Evolutionary conservation across 2,329 filamentous ascomycete genomes (phyloP).

Genomic region (Cryphonectria parasitica): DNA sequence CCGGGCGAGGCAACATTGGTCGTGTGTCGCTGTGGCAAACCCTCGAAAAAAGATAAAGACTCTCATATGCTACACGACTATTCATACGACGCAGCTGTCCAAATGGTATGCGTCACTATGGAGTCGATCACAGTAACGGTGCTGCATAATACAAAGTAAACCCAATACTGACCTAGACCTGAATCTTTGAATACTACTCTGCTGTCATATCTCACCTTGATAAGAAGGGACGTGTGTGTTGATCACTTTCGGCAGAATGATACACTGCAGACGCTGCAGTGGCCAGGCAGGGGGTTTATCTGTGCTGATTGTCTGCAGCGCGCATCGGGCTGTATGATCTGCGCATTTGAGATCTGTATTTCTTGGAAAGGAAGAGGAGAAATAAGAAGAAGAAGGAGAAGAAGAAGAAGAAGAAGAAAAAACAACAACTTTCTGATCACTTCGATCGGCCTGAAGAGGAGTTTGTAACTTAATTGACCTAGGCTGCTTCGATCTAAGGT

Average conservation of each 20-base stretch:
- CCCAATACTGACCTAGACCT: background rate
- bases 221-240: background rate
- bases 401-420: too few species aligned
- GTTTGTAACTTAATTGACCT: background rate
- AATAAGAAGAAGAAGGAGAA: too few species aligned
- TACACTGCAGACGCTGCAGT: background rate
- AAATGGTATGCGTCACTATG: background rate
- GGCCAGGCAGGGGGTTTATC: background rate
- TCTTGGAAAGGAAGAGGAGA: background rate
- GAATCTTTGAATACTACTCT: background rate
- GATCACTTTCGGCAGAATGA: background rate
- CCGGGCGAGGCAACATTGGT: too few species aligned
- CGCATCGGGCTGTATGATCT: background rate
- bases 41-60: background rate
- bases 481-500: background rate
- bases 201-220: background rate
- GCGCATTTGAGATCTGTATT: background rate
- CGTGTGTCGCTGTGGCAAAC: background rate
- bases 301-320: background rate
- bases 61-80: background rate
- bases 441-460: too few species aligned
- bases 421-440: background rate
- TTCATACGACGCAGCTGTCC: background rate
- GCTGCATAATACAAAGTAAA: too few species aligned
- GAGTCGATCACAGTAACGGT: background rate